Evolutionary conservation across 306 rosid species (phyloP), one percentile per base, ranked within the genome.

Genomic region (Styphnolobium japonicum): DNA sequence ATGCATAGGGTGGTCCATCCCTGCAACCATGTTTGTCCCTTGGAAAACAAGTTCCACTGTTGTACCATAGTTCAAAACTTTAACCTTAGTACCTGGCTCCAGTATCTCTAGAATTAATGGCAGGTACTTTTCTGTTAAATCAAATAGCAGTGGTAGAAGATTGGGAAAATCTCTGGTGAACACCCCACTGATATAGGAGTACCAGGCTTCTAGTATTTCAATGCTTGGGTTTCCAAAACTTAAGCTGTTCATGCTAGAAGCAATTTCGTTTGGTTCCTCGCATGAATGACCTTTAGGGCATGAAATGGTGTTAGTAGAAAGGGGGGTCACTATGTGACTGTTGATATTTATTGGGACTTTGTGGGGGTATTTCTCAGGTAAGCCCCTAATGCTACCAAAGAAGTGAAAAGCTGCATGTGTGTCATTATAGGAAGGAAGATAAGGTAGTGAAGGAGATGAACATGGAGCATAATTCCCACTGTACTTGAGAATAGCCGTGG

Each of bases 1-100:
- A 73, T 90, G 95, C 55, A 88, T 87, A 0, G 92, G 95, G 45
- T 88, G 95, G 18, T 90, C 92, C 2, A 78, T 29, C 34, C 82
- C 84, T 3, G 10, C 80, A 43, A 51, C 77, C 75, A 90, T 4
- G 48, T 87, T 85, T 29, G 90, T 84, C 23, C 72, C 87, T 76
- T 89, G 89, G 48, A 83, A 66, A 3, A 65, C 77, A 43, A 87
- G 16, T 51, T 89, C 91, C 15, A 89, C 92, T 0, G 48, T 40
- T 48, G 79, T 71, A 16, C 78, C 82, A 51, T 83, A 88, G 5
- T 79, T 45, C 81, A 89, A 34, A 52, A 87, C 65, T 68, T 75
- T 87, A 78, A 83, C 93, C 77, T 57, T 81, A 2, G 93, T 89
- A 65, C 84, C 89, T 36, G 27, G 19, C 48, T 58, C 58, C 3